Evolutionary conservation across 148 eudicot genomes (phyloP).

Genomic region (Rhododendron williamsianum): DNA sequence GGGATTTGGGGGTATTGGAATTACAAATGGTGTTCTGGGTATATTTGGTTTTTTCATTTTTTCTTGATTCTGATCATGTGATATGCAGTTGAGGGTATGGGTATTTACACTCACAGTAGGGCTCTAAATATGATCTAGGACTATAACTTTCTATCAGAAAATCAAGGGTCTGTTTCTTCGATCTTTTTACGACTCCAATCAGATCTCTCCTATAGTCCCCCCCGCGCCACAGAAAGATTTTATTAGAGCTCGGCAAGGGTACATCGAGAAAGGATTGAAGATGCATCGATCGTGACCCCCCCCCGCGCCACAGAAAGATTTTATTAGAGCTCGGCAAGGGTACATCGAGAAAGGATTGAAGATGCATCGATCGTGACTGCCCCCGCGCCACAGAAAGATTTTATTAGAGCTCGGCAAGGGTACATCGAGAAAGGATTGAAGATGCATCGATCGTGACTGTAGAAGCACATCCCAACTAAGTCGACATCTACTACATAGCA

Average conservation of each 20-base stretch:
- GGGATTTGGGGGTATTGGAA: too few species aligned
- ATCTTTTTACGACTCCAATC: neutral
- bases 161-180: neutral
- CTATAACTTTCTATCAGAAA: neutral
- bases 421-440: neutral
- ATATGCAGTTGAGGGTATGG: neutral
- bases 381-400: too few species aligned
- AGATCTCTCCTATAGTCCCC: neutral
- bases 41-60: neutral
- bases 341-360: neutral
- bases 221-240: neutral
- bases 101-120: neutral
- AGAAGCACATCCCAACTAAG: neutral
- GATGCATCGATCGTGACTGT: neutral
- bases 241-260: neutral
- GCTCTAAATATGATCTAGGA: neutral
- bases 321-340: neutral
- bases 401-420: too few species aligned
- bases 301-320: neutral
- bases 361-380: neutral
- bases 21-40: neutral
- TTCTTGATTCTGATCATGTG: neutral
- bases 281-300: neutral
- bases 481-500: neutral
- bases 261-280: neutral